Evolutionary conservation across 2,329 filamentous ascomycete species (phyloP).

Genomic region (Exophiala spinifera): DNA sequence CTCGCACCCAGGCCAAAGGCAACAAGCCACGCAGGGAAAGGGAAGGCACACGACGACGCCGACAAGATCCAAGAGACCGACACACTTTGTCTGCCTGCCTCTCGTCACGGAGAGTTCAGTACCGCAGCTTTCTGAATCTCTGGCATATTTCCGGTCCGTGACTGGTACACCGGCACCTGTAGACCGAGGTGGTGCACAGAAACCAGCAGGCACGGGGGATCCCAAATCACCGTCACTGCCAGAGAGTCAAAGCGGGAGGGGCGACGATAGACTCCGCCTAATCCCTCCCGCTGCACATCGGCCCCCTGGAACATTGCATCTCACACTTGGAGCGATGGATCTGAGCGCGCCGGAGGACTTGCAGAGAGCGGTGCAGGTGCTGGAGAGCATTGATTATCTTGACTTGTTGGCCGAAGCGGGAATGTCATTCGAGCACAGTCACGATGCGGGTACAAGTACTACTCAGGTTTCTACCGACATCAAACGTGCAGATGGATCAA

Average conservation of each 20-base stretch:
- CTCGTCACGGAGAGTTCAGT: constrained; percentile 61
- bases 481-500: neutral
- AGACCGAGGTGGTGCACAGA: neutral
- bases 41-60: constrained; percentile 21
- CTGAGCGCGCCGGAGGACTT: constrained; percentile 54
- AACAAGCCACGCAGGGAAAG: neutral
- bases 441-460: constrained; percentile 9
- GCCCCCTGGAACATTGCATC: constrained; percentile 75
- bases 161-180: neutral
- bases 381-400: constrained; percentile 46
- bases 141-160: constrained; percentile 61
- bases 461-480: neutral
- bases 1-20: neutral
- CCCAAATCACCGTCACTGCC: too few relatives aligned
- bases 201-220: too few relatives aligned
- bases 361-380: constrained; percentile 44
- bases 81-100: constrained; percentile 51
- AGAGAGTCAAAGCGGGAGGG: neutral
- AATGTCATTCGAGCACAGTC: neutral
- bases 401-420: constrained; percentile 37
- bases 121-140: constrained; percentile 61
- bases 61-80: constrained; percentile 31
- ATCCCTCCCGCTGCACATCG: constrained; percentile 67
- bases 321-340: constrained; percentile 84
- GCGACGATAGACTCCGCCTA: constrained; percentile 30